phyloP scores from a whole-genome alignment of 108 stramenopile genomes.

The Seminavis robusta region DNA sequence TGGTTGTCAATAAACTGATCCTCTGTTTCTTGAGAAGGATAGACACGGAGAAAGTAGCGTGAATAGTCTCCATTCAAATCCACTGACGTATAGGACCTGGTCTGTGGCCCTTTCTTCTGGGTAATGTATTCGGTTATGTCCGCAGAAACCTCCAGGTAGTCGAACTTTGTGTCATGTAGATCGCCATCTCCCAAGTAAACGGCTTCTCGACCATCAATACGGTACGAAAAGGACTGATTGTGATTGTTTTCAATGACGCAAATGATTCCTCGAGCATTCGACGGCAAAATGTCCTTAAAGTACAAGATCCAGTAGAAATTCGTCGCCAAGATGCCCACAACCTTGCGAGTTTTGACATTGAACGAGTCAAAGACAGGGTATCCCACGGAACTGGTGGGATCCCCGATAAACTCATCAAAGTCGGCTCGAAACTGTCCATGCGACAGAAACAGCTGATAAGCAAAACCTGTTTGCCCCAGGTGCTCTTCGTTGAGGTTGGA shows the following conservation, averaged over 20 bases:
- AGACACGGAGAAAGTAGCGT: too few relatives aligned
- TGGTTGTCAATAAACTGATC: too few relatives aligned
- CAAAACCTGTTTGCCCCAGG: too few relatives aligned
- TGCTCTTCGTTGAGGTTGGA: not conserved
- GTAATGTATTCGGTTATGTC: too few relatives aligned
- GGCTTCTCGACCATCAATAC: too few relatives aligned
- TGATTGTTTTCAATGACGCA: not conserved
- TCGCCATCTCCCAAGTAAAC: slow-evolving; percentile 10
- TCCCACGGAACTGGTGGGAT: not conserved
- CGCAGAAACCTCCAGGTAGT: slow-evolving; percentile 3
- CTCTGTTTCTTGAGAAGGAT: too few relatives aligned
- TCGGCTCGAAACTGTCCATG: slow-evolving; percentile 1
- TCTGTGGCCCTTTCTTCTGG: too few relatives aligned
- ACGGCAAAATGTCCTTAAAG: not conserved
- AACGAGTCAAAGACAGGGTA: slow-evolving; percentile 2
- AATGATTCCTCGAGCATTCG: not conserved
- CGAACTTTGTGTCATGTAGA: slow-evolving; percentile 1
- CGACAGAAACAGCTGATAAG: too few relatives aligned
- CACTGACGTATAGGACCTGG: too few relatives aligned
- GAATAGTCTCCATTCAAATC: too few relatives aligned
- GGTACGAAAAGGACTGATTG: not conserved
- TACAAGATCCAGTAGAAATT: not conserved
- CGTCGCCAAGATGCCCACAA: not conserved
- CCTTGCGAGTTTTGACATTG: not conserved
- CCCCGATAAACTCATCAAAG: not conserved